Evolutionary conservation across 2,329 filamentous ascomycete species (phyloP).

Genomic region (Exophiala calicioides): DNA sequence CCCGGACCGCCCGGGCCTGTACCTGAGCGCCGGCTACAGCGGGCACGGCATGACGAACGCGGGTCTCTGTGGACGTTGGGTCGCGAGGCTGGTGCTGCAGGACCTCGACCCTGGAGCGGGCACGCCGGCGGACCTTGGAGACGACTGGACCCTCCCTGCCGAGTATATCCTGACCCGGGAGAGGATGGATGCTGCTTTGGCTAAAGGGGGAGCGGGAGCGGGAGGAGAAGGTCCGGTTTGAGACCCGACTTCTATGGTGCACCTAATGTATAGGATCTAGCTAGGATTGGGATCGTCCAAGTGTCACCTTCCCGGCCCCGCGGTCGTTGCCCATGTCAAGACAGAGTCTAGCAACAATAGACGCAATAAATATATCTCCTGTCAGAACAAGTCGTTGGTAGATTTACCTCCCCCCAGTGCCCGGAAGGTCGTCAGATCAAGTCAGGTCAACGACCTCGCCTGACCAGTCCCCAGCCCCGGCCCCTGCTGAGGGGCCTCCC

Average conservation of each 20-base stretch:
- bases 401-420: too few relatives aligned
- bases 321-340: too few relatives aligned
- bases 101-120: conserved; percentile 5
- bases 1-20: conserved; percentile 50
- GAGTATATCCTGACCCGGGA: conserved; percentile 14
- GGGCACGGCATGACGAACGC: conserved; percentile 65
- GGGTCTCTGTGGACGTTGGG: conserved; percentile 24
- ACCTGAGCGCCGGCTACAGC: conserved; percentile 62
- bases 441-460: background rate
- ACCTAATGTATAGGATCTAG: too few relatives aligned
- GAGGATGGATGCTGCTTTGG: conserved; percentile 10
- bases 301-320: too few relatives aligned
- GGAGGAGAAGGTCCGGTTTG: too few relatives aligned
- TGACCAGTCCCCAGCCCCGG: background rate
- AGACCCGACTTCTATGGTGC: too few relatives aligned
- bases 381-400: too few relatives aligned
- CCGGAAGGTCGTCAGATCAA: too few relatives aligned
- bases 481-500: background rate
- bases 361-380: too few relatives aligned
- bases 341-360: too few relatives aligned
- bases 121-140: background rate
- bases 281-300: too few relatives aligned
- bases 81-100: conserved; percentile 20
- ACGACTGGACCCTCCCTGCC: conserved; percentile 1
- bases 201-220: too few relatives aligned